Percentiles rank a stretch among this genome's conserved stretches.
These are phyloP conservation scores for Fusarium sp. DNA, from an alignment of 2,329 filamentous ascomycete genomes.

Conservation along the genomic window DNA sequence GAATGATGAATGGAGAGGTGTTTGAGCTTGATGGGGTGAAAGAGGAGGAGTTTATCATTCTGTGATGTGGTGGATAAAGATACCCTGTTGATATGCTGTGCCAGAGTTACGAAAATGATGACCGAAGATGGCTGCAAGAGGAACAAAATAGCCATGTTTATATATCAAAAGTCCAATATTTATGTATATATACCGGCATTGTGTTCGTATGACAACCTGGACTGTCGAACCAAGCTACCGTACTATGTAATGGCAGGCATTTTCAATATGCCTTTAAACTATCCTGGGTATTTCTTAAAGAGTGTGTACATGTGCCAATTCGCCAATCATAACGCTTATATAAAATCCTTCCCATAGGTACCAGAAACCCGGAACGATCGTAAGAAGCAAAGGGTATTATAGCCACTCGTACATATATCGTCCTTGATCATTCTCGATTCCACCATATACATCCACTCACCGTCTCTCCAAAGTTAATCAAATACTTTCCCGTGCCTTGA, in stretches of 20 bases:
- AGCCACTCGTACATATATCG: slow-evolving; percentile 13
- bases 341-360: slow-evolving; percentile 15
- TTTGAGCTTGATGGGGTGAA: slow-evolving; percentile 38
- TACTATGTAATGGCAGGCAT: background rate
- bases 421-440: background rate
- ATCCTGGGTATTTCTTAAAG: slow-evolving; percentile 14
- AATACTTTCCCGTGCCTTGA: slow-evolving; percentile 56
- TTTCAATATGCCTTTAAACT: background rate
- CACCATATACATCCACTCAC: background rate
- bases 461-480: slow-evolving; percentile 33
- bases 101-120: background rate
- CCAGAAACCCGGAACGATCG: slow-evolving; percentile 25
- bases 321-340: slow-evolving; percentile 32
- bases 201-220: background rate
- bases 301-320: slow-evolving; percentile 14
- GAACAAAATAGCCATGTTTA: background rate
- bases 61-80: slow-evolving; percentile 36
- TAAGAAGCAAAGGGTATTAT: slow-evolving; percentile 47
- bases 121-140: background rate
- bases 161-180: background rate
- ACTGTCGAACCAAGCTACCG: background rate
- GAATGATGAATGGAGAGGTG: slow-evolving; percentile 54
- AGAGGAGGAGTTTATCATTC: slow-evolving; percentile 50
- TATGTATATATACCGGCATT: background rate
- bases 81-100: slow-evolving; percentile 12